Conservation (phyloP, 257 asterid genomes). For the Henckelia pumila region DNA sequence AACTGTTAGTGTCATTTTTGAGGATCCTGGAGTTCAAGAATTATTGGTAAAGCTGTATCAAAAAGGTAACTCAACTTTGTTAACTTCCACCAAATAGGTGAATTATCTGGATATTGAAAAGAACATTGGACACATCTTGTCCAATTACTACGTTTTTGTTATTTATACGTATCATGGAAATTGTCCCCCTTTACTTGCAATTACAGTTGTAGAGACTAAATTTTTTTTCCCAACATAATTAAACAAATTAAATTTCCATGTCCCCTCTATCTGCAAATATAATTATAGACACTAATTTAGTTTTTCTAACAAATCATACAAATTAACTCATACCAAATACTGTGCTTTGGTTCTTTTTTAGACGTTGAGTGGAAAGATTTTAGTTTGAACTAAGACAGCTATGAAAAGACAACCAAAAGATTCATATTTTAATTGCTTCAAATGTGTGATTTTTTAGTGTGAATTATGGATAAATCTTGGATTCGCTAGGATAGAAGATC, state of each 20-base stretch:
- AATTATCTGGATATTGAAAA: background rate
- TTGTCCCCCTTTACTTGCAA: too few relatives aligned
- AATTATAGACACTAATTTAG: background rate
- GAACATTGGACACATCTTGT: background rate
- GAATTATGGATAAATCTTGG: too few relatives aligned
- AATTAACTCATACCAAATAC: background rate
- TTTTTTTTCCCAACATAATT: too few relatives aligned
- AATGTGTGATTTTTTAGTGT: slow-evolving; percentile 16
- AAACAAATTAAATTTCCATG: too few relatives aligned
- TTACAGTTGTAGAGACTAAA: too few relatives aligned
- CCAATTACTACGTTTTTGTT: background rate
- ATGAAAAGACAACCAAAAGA: background rate
- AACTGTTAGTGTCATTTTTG: slow-evolving; percentile 92
- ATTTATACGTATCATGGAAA: background rate
- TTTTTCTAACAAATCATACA: background rate
- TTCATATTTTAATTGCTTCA: slow-evolving; percentile 11
- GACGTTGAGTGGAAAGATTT: slow-evolving; percentile 3
- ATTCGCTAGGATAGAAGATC: too few relatives aligned
- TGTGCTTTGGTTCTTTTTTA: background rate
- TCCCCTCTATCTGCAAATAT: too few relatives aligned
- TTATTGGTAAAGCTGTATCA: slow-evolving; percentile 88
- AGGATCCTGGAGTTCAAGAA: slow-evolving; percentile 99
- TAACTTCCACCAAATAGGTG: background rate
- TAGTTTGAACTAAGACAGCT: background rate
- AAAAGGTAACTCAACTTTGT: slow-evolving; percentile 51